Conservation (phyloP, 2,329 filamentous ascomycete species). For the Huntiella abstrusa region DNA sequence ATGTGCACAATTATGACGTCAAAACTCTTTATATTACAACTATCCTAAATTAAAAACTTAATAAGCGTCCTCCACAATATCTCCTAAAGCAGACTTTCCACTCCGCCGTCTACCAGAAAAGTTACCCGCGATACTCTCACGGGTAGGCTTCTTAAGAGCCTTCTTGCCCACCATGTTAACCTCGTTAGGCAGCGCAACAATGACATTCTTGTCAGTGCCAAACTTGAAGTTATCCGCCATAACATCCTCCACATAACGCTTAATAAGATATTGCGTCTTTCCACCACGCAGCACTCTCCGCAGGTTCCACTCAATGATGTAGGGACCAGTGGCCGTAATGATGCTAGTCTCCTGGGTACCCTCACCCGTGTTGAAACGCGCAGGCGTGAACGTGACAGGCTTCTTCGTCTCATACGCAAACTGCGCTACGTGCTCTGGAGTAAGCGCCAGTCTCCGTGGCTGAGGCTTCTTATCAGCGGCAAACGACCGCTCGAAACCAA, state of each 20-base stretch:
- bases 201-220: slow-evolving; percentile 92
- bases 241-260: slow-evolving; percentile 85
- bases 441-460: slow-evolving; percentile 72
- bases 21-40: not conserved
- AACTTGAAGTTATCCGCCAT: slow-evolving; percentile 98
- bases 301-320: slow-evolving; percentile 90
- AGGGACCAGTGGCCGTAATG: slow-evolving; percentile 89
- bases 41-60: slow-evolving; percentile 16
- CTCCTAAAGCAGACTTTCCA: slow-evolving; percentile 60
- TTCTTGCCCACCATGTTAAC: slow-evolving; percentile 93
- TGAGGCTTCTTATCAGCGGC: slow-evolving; percentile 86
- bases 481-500: slow-evolving; percentile 92
- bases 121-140: slow-evolving; percentile 72
- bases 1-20: too few species aligned
- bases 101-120: slow-evolving; percentile 28
- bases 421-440: slow-evolving; percentile 83
- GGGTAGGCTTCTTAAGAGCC: slow-evolving; percentile 67
- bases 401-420: slow-evolving; percentile 92
- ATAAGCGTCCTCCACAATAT: slow-evolving; percentile 60
- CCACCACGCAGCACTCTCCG: slow-evolving; percentile 68
- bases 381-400: slow-evolving; percentile 71
- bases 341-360: slow-evolving; percentile 76
- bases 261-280: slow-evolving; percentile 88
- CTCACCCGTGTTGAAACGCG: slow-evolving; percentile 81
- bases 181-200: slow-evolving; percentile 89